Base-by-base conservation (phyloP, 495 filamentous ascomycete genomes). In the Neurospora sp. region DNA sequence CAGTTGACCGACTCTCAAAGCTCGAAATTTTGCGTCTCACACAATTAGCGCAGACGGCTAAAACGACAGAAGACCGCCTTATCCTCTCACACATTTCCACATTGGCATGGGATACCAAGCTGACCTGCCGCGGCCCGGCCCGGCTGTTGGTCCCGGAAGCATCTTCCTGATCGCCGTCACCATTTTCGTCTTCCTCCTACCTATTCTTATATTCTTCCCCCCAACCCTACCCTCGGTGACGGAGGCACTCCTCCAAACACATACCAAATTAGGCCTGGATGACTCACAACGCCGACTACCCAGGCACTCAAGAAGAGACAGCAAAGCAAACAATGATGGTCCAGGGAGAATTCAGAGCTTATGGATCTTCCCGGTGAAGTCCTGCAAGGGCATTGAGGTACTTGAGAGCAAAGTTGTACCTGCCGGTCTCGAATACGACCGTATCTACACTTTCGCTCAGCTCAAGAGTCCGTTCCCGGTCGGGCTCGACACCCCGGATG, bases 311-410 rank as follows among this genome's bases (percentile, higher is more conserved):
- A 48, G 69, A 81, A 81, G 37, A 81, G 76, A 31, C 77, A 84
- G 70, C 75, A 80, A 27, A 14, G 9, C 38, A 76, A 76, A 41
- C 74, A 86, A 79, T 27, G 9, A 40, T 40, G 42, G 66, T 39
- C 72, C 75, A n/a, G 76, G 76, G 1, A 81, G 59, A 62, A 84
- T 98, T 76, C 93, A 94, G 80, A 92, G 92, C 69, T 86, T 97
- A 46, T 94, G 91, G 84, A 90, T 93, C 48, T 97, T 94, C 79
- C 95, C 95, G 0, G 83, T 97, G 76, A 98, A 98, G 83, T 93
- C 91, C 73, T 97, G 94, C 79, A 85, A 86, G 74, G 92, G 91
- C 16, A 89, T 97, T 23, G 93, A 97, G 81, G 78, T 97, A 70
- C 82, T 87, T 71, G 77, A 84, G 70, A 89, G 88, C 59, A 88